Percentiles rank a stretch among this genome's conserved stretches.
Evolutionary conservation across 2,329 filamentous ascomycete genomes (phyloP).

Genomic region (Xylariaceae sp.): DNA sequence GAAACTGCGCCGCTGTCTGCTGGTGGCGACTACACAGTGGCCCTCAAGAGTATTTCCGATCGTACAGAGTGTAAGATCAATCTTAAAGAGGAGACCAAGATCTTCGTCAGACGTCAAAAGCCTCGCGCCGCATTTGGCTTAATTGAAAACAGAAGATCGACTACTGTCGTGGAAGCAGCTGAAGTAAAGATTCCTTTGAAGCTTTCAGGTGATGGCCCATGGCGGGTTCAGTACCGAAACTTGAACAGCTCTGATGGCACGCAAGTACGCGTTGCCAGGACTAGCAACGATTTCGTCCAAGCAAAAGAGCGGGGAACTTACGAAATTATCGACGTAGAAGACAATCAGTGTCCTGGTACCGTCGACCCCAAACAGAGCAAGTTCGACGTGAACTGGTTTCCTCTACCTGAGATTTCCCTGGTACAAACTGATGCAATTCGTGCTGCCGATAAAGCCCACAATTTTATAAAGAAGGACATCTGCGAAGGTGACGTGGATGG

Average conservation of each 20-base stretch:
- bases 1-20: constrained; percentile 69
- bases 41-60: constrained; percentile 82
- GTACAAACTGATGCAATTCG: constrained; percentile 61
- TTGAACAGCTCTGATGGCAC: constrained; percentile 46
- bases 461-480: constrained; percentile 72
- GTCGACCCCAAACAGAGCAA: constrained; percentile 69
- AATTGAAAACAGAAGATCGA: constrained; percentile 72
- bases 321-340: constrained; percentile 71
- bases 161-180: constrained; percentile 73
- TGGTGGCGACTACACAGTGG: constrained; percentile 86
- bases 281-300: constrained; percentile 63
- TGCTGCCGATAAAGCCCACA: constrained; percentile 40
- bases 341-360: constrained; percentile 76
- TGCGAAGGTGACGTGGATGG: constrained; percentile 94
- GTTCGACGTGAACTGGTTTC: constrained; percentile 83
- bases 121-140: constrained; percentile 83
- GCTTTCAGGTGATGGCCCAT: constrained; percentile 80
- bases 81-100: constrained; percentile 78
- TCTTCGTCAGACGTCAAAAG: constrained; percentile 82
- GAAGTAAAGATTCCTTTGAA: constrained; percentile 73
- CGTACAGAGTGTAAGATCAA: constrained; percentile 81
- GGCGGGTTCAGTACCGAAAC: constrained; percentile 74
- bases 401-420: constrained; percentile 68
- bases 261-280: constrained; percentile 28
- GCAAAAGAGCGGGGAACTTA: constrained; percentile 70